Percentiles rank a stretch among this genome's conserved stretches.
These are phyloP conservation scores for Withania somnifera DNA, from an alignment of 305 asterid species.

Conservation along the genomic window DNA sequence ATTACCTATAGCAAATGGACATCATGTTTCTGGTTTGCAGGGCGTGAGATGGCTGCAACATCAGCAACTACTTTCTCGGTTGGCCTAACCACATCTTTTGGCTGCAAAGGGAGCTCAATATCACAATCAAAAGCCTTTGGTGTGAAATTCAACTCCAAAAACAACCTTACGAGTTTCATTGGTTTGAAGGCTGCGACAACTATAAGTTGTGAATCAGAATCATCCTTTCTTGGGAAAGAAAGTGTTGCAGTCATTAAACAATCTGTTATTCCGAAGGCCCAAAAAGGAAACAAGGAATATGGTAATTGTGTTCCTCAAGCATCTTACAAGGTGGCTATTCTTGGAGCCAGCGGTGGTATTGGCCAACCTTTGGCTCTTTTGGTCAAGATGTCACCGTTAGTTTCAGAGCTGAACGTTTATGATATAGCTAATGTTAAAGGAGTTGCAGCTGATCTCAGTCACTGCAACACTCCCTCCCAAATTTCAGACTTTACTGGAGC, in stretches of 20 bases:
- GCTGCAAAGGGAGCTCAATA: constrained; percentile 28
- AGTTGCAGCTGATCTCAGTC: constrained; percentile 66
- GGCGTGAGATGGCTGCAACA: constrained; percentile 54
- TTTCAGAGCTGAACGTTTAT: constrained; percentile 46
- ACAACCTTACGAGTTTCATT: constrained; percentile 31
- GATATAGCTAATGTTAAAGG: constrained; percentile 65
- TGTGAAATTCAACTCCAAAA: constrained; percentile 36
- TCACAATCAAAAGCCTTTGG: constrained; percentile 40
- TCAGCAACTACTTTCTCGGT: constrained; percentile 48
- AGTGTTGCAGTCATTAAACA: constrained; percentile 25
- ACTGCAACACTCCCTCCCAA: constrained; percentile 61
- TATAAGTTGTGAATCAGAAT: constrained; percentile 28
- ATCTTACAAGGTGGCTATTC: constrained; percentile 52
- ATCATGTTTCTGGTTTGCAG: constrained; percentile 18
- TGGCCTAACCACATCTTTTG: constrained; percentile 43
- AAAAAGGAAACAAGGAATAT: constrained; percentile 21
- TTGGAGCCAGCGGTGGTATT: constrained; percentile 68
- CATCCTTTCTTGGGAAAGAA: constrained; percentile 49
- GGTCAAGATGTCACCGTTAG: constrained; percentile 59
- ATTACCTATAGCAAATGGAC: not conserved
- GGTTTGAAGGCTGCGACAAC: constrained; percentile 47
- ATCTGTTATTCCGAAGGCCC: constrained; percentile 27
- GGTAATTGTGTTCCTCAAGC: constrained; percentile 44
- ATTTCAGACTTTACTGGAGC: constrained; percentile 49
- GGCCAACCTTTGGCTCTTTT: constrained; percentile 66